Evolutionary conservation across 345 rosid species (phyloP).

Genomic region (Camelina neglecta): DNA sequence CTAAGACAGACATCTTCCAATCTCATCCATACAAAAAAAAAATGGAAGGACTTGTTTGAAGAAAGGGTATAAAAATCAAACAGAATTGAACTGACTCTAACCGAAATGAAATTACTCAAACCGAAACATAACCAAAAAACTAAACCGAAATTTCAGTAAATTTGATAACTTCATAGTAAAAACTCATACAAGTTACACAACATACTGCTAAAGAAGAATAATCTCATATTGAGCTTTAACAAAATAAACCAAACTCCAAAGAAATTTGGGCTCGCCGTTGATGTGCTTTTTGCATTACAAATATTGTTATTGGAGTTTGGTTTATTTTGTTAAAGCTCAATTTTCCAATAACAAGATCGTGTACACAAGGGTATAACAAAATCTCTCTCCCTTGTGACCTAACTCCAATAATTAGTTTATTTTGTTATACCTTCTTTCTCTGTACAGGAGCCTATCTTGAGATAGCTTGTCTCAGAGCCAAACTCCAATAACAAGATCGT

Average conservation of each 20-base stretch:
- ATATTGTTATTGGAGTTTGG: too few species aligned
- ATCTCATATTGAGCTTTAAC: too few species aligned
- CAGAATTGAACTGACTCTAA: slow-evolving; percentile 10
- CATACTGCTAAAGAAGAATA: too few species aligned
- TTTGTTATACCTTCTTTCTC: slow-evolving; percentile 63
- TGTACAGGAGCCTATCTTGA: slow-evolving; percentile 74
- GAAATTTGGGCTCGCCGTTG: too few species aligned
- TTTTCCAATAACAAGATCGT: too few species aligned
- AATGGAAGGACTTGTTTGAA: not conserved
- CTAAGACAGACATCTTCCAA: slow-evolving; percentile 31
- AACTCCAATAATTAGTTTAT: too few species aligned
- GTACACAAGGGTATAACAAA: too few species aligned
- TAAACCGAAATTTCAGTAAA: not conserved
- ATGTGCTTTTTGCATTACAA: too few species aligned
- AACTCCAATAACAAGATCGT: too few species aligned
- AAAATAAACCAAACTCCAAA: too few species aligned
- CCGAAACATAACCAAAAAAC: not conserved
- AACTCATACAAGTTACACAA: not conserved
- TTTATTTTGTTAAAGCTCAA: too few species aligned
- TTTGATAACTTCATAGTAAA: not conserved
- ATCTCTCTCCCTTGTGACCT: too few species aligned
- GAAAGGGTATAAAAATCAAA: slow-evolving; percentile 9
- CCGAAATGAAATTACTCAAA: not conserved
- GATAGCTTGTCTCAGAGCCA: slow-evolving; percentile 72
- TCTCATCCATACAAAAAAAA: slow-evolving; percentile 27